These are phyloP conservation scores for Halenospora varia DNA, from an alignment of 495 filamentous ascomycete species.

Conservation along the genomic window DNA sequence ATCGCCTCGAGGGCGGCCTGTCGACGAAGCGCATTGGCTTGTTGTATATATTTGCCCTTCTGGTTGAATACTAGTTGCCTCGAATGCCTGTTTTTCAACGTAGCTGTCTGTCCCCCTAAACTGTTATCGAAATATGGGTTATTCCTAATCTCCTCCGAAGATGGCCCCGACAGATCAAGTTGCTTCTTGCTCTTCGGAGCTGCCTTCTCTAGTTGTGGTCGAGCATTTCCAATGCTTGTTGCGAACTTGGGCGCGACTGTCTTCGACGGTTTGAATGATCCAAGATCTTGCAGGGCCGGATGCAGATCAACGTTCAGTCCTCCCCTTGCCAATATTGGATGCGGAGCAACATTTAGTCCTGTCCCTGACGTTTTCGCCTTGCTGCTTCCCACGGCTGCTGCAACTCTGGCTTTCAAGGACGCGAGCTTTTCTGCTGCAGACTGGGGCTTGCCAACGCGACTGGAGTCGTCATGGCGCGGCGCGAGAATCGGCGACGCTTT, in stretches of 20 bases:
- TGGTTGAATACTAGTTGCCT: constrained; percentile 86
- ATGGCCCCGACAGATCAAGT: constrained; percentile 67
- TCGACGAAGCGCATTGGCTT: constrained; percentile 80
- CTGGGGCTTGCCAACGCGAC: constrained; percentile 47
- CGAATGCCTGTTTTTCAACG: constrained; percentile 58
- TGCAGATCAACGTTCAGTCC: constrained; percentile 89
- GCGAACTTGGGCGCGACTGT: constrained; percentile 51
- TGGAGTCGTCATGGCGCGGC: constrained; percentile 46
- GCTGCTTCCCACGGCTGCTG: constrained; percentile 49
- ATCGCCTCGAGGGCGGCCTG: constrained; percentile 88
- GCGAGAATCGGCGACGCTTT: constrained; percentile 40
- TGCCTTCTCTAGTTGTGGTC: constrained; percentile 41
- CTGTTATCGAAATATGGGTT: constrained; percentile 88
- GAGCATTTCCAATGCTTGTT: constrained; percentile 55
- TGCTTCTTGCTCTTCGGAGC: constrained; percentile 52
- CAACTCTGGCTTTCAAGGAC: constrained; percentile 78
- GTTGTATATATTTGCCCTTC: constrained; percentile 94
- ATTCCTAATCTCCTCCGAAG: constrained; percentile 60
- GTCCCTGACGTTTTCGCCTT: constrained; percentile 16
- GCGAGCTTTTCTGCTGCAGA: constrained; percentile 57
- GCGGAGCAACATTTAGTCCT: constrained; percentile 26
- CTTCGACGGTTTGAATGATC: constrained; percentile 58
- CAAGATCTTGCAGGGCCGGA: constrained; percentile 76
- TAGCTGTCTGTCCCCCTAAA: constrained; percentile 57
- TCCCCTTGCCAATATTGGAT: constrained; percentile 40